Evolutionary conservation across 164 flowering plant genomes (phyloP), one percentile per base, ranked within the genome.

Genomic region (Macadamia integrifolia): DNA sequence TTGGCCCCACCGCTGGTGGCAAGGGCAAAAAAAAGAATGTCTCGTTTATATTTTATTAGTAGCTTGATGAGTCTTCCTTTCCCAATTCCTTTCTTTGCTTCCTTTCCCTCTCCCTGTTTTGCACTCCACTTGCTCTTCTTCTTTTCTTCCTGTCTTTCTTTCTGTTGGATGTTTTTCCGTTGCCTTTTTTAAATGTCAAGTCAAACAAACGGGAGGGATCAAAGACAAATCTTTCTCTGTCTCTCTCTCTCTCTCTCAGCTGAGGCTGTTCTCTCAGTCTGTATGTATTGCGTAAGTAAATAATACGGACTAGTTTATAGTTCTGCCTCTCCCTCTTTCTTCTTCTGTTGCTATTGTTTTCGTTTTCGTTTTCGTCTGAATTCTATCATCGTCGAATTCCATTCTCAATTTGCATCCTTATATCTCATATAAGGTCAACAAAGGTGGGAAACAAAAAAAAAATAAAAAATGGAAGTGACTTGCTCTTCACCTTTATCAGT

Each of bases 391-490:
- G 9, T 53, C 6, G 4, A 53, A 12, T 10, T 14, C n/a, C 18
- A 14, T 53, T 17, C 14, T 53, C 18, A 4, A 14, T 53, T n/a
- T 53, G 6, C 15, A 53, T 12, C 57, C 44, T 28, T 23, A 62
- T 62, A 14, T 42, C 53, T 58, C 50, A 46, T 35, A 23, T 23
- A 23, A 46, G 13, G 50, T 46, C 50, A 44, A 23, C 23, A 23
- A 23, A 0, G 23, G 23, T 23, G 23, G 23, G 23, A 23, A 23
- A 23, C 23, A 23, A 23, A 23, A 23, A 23, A 35, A 35, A 35
- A 35, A 5, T 0, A 35, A 35, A 35, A 35, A 5, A 64, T 73
- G 76, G 75, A 67, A 50, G 71, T 64, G 32, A 58, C 69, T 18
- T 50, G 69, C 11, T 62, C 66, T 13, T 61, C 66, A 32, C 49